Percentiles rank a stretch among this genome's conserved stretches.
Conservation (phyloP, 306 rosid species). For the Cucurbita argyrosperma region DNA sequence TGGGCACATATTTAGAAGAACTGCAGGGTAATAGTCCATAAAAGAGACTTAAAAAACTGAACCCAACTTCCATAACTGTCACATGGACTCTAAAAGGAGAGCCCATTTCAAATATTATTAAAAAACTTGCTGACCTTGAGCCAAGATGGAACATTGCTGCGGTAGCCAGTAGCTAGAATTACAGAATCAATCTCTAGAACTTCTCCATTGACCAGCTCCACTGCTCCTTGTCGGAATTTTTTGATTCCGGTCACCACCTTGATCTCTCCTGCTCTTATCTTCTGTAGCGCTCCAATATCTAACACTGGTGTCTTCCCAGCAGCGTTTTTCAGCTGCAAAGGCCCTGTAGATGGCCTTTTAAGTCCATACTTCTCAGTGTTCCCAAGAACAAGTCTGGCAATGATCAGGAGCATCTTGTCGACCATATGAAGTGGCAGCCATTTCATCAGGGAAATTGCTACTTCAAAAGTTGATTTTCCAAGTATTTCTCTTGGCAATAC, state of each 20-base stretch:
- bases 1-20: background rate
- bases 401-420: conserved; percentile 52
- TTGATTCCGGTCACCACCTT: conserved; percentile 77
- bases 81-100: conserved; percentile 17
- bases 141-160: conserved; percentile 97
- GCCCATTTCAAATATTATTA: background rate
- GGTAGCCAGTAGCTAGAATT: conserved; percentile 82
- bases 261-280: conserved; percentile 54
- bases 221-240: conserved; percentile 44
- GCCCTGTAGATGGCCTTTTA: conserved; percentile 56
- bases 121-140: conserved; percentile 45
- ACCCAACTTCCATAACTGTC: conserved; percentile 32
- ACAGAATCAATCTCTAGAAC: conserved; percentile 57
- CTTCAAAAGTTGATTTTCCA: conserved; percentile 67
- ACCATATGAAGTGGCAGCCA: conserved; percentile 56
- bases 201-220: conserved; percentile 57
- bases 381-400: conserved; percentile 49
- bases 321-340: conserved; percentile 61
- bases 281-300: conserved; percentile 70
- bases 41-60: background rate
- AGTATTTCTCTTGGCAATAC: conserved; percentile 60
- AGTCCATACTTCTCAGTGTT: conserved; percentile 53
- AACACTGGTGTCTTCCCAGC: conserved; percentile 81
- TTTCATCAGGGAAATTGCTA: conserved; percentile 55
- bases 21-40: background rate